Evolutionary conservation across 352 stramenopile genomes (phyloP).

Genomic region (Phytopythium mirpurense): DNA sequence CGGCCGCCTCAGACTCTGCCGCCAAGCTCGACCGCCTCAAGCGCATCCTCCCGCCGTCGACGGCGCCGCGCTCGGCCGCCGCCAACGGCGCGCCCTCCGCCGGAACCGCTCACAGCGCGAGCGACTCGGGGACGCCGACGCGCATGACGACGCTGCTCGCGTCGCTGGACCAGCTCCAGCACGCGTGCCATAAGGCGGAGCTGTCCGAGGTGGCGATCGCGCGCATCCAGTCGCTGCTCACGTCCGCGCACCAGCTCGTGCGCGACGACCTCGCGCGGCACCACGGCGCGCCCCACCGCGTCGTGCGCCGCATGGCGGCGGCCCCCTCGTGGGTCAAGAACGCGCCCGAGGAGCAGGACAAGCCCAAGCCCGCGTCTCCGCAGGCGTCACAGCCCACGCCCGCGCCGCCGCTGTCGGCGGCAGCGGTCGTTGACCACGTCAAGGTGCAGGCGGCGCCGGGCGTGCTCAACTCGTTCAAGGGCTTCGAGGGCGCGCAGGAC

Average conservation of each 20-base stretch:
- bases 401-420: constrained; percentile 5
- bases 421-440: constrained; percentile 27
- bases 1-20: not conserved
- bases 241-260: constrained; percentile 64
- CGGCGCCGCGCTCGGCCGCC: too few species aligned
- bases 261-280: constrained; percentile 54
- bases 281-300: constrained; percentile 22
- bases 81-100: not conserved
- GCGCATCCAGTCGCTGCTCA: constrained; percentile 57
- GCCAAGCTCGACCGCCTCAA: constrained; percentile 1
- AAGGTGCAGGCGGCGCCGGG: constrained; percentile 30
- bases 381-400: not conserved
- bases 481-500: constrained; percentile 62
- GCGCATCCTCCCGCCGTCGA: constrained; percentile 6
- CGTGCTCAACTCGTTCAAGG: constrained; percentile 54
- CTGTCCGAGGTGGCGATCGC: constrained; percentile 59
- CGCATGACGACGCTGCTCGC: constrained; percentile 41
- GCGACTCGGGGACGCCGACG: constrained; percentile 3
- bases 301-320: constrained; percentile 44
- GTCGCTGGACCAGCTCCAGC: constrained; percentile 39
- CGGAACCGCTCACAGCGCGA: not conserved
- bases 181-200: constrained; percentile 52
- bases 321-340: constrained; percentile 9
- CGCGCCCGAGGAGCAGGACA: not conserved
- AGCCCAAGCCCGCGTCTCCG: not conserved